A percentile compares a stretch with the other conserved stretches of the same genome.
These are phyloP conservation scores for Acanthamoeba rhysodes DNA, from an alignment of 208 protist species.

Conservation along the genomic window DNA sequence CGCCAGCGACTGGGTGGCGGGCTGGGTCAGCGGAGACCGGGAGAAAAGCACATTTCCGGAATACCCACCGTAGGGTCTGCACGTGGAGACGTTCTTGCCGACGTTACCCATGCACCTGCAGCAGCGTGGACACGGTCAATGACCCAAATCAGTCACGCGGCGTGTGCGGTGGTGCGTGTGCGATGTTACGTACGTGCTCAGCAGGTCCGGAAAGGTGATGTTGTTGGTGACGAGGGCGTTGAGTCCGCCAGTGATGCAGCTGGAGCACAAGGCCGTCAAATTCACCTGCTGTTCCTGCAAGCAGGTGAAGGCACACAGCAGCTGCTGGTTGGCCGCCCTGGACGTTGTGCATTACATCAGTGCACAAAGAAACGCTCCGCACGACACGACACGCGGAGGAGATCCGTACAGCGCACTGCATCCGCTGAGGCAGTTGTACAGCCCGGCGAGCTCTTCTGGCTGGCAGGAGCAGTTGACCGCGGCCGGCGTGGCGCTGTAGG, in stretches of 20 bases:
- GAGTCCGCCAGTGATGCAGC: background rate
- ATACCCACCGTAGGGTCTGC: background rate
- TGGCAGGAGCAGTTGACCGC: background rate
- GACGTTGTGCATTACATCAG: too few species aligned
- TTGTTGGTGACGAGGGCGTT: background rate
- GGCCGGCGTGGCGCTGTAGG: background rate
- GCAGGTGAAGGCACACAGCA: background rate
- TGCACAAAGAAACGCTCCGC: too few species aligned
- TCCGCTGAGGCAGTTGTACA: background rate
- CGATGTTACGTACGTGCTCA: background rate
- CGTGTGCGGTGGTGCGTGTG: background rate
- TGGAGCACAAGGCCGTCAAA: background rate
- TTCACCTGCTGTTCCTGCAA: background rate
- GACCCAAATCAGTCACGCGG: background rate
- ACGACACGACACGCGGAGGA: too few species aligned
- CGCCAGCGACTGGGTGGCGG: background rate
- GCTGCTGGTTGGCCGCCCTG: background rate
- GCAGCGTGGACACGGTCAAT: background rate
- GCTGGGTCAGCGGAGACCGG: background rate
- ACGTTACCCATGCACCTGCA: background rate
- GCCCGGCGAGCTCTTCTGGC: background rate
- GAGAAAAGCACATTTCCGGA: conserved; percentile 14
- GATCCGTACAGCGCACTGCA: background rate
- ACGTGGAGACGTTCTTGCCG: background rate
- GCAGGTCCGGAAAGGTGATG: background rate